These are phyloP conservation scores for Aureobasidium zeae DNA, from an alignment of 2,329 filamentous ascomycete genomes.

Conservation along the genomic window DNA sequence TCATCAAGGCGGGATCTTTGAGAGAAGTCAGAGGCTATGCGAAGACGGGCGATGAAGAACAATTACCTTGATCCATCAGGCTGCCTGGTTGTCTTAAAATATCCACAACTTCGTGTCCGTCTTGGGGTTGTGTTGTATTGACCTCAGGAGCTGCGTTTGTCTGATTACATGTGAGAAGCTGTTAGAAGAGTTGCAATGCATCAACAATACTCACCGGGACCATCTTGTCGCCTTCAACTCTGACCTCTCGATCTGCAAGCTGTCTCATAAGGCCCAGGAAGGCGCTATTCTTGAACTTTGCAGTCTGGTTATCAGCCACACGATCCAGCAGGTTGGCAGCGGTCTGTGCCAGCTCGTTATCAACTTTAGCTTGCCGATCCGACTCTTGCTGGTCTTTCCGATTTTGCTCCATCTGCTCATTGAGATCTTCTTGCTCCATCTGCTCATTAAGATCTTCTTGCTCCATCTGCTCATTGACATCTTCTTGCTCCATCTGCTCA, in stretches of 20 bases:
- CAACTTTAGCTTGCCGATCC: slow-evolving; percentile 39
- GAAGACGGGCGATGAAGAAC: background rate
- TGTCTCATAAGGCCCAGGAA: slow-evolving; percentile 70
- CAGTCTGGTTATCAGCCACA: slow-evolving; percentile 56
- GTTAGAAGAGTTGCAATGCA: no score
- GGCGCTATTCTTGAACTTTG: slow-evolving; percentile 69
- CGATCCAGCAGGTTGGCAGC: slow-evolving; percentile 62
- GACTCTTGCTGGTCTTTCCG: slow-evolving; percentile 12
- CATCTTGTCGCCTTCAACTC: slow-evolving; percentile 61
- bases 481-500: background rate
- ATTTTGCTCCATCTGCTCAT: background rate
- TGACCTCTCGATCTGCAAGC: slow-evolving; percentile 62
- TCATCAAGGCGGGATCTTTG: slow-evolving; percentile 24
- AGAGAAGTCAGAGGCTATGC: background rate
- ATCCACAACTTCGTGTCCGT: slow-evolving; percentile 29
- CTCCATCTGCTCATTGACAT: background rate
- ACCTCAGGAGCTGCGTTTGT: background rate
- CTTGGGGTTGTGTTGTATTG: slow-evolving; percentile 12
- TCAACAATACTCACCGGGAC: slow-evolving; percentile 41
- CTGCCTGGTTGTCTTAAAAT: slow-evolving; percentile 23
- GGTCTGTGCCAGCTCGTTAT: slow-evolving; percentile 62
- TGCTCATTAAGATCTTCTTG: background rate
- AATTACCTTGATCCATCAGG: slow-evolving; percentile 11
- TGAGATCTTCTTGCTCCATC: background rate
- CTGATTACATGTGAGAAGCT: slow-evolving; percentile 2